Conservation (phyloP, 2,329 filamentous ascomycete genomes). For the Botrytis aclada region DNA sequence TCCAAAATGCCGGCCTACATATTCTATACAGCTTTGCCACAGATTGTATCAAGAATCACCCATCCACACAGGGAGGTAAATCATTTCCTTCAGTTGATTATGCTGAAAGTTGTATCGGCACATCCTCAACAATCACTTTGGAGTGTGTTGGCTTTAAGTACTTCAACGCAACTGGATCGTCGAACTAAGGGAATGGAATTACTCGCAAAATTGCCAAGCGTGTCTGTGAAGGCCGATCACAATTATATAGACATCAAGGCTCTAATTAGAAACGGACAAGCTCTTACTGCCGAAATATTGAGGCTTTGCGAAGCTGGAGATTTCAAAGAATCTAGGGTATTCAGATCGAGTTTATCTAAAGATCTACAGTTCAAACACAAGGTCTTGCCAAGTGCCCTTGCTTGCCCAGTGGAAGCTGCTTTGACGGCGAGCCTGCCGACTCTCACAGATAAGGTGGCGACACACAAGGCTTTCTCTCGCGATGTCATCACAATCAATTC, state of each 20-base stretch:
- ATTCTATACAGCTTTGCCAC: slow-evolving; percentile 80
- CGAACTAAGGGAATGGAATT: slow-evolving; percentile 52
- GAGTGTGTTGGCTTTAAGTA: slow-evolving; percentile 84
- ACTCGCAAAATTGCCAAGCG: slow-evolving; percentile 47
- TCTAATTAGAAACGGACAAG: slow-evolving; percentile 76
- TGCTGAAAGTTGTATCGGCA: slow-evolving; percentile 79
- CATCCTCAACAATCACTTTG: slow-evolving; percentile 91
- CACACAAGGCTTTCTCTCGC: slow-evolving; percentile 82
- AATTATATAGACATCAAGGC: slow-evolving; percentile 59
- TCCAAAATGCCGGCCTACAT: slow-evolving; percentile 68
- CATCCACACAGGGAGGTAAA: slow-evolving; percentile 79
- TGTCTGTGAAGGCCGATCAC: slow-evolving; percentile 51
- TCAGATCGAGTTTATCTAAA: slow-evolving; percentile 67
- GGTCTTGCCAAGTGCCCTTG: slow-evolving; percentile 75
- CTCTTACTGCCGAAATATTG: slow-evolving; percentile 77
- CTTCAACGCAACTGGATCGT: slow-evolving; percentile 72
- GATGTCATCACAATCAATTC: slow-evolving; percentile 79
- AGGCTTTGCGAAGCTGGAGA: slow-evolving; percentile 73
- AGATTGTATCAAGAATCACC: slow-evolving; percentile 93
- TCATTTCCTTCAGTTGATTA: slow-evolving; percentile 71
- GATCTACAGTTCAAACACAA: slow-evolving; percentile 84
- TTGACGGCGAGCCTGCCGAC: slow-evolving; percentile 79
- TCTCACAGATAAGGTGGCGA: slow-evolving; percentile 66
- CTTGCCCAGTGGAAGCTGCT: slow-evolving; percentile 83
- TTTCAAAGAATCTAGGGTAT: slow-evolving; percentile 66